These are phyloP conservation scores for Musa beccarii DNA, from an alignment of 176 grass and related monocot species.

Conservation along the genomic window DNA sequence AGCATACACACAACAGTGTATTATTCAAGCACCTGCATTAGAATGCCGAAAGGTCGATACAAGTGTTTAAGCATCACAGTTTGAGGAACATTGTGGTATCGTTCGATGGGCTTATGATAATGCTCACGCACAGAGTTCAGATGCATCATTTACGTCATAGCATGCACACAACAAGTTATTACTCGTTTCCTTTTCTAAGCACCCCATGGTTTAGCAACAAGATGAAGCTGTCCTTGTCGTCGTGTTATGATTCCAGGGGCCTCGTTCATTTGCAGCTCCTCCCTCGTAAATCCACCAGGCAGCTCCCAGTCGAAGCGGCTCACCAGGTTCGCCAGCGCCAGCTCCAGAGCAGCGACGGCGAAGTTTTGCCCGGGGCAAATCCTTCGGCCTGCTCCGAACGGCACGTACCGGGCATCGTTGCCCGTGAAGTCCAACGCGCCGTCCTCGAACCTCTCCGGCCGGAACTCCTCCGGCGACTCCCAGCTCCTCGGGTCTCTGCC, in stretches of 20 bases:
- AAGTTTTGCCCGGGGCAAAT: neutral
- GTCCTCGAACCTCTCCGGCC: neutral
- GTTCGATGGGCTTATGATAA: too few relatives aligned
- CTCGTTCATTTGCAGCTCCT: neutral
- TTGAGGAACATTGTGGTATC: too few relatives aligned
- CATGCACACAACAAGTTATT: too few relatives aligned
- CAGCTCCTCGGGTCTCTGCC: neutral
- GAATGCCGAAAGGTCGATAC: too few relatives aligned
- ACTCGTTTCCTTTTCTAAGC: too few relatives aligned
- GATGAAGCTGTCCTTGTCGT: neutral
- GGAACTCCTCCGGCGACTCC: neutral
- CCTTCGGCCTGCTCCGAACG: neutral
- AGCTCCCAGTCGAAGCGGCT: slow-evolving; percentile 3
- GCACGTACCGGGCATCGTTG: neutral
- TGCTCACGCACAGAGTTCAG: too few relatives aligned
- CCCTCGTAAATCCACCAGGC: neutral
- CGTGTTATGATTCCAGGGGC: neutral
- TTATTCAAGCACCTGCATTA: too few relatives aligned
- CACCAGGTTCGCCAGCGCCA: slow-evolving; percentile 8
- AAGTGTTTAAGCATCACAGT: too few relatives aligned
- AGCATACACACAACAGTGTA: too few relatives aligned
- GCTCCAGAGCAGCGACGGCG: neutral
- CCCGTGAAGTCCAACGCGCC: neutral
- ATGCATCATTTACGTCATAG: too few relatives aligned
- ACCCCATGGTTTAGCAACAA: neutral